Evolutionary conservation across 2,329 filamentous ascomycete genomes (phyloP).

Genomic region (Lojkania enalia): DNA sequence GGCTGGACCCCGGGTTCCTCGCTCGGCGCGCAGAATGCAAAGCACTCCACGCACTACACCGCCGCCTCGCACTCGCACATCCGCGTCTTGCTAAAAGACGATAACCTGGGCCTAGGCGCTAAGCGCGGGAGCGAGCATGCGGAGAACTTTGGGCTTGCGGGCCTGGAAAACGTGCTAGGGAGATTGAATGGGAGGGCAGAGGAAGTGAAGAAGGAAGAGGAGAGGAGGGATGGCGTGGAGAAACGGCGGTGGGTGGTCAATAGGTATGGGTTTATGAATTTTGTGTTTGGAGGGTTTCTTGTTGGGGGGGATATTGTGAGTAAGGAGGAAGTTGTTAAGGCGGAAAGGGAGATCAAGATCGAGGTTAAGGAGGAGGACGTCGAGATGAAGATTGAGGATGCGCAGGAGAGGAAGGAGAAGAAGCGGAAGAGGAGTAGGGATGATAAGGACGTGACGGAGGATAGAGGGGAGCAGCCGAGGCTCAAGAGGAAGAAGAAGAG

Average conservation of each 20-base stretch:
- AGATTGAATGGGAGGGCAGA: constrained; percentile 85
- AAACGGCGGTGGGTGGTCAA: constrained; percentile 72
- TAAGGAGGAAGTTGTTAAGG: constrained; percentile 32
- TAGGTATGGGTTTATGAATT: constrained; percentile 79
- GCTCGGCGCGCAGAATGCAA: constrained; percentile 75
- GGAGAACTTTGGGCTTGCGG: constrained; percentile 81
- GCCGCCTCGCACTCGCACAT: constrained; percentile 84
- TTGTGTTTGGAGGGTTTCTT: constrained; percentile 81
- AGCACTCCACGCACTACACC: constrained; percentile 76
- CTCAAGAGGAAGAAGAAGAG: constrained; percentile 46
- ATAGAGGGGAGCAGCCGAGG: constrained; percentile 31
- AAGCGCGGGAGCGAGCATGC: constrained; percentile 68
- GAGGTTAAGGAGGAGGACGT: constrained; percentile 46
- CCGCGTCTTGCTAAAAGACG: constrained; percentile 82
- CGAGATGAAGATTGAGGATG: constrained; percentile 34
- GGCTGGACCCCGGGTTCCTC: constrained; percentile 88
- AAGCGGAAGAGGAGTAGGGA: constrained; percentile 40
- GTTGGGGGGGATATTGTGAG: constrained; percentile 60
- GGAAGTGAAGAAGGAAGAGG: constrained; percentile 71
- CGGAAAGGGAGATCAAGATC: constrained; percentile 51
- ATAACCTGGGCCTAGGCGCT: constrained; percentile 87
- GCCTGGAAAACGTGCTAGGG: constrained; percentile 83
- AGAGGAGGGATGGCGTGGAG: constrained; percentile 69
- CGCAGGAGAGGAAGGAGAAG: constrained; percentile 29
- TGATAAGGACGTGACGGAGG: constrained; percentile 38